These are phyloP conservation scores for Epichloe baconii DNA, from an alignment of 2,329 filamentous ascomycete species.

Conservation along the genomic window DNA sequence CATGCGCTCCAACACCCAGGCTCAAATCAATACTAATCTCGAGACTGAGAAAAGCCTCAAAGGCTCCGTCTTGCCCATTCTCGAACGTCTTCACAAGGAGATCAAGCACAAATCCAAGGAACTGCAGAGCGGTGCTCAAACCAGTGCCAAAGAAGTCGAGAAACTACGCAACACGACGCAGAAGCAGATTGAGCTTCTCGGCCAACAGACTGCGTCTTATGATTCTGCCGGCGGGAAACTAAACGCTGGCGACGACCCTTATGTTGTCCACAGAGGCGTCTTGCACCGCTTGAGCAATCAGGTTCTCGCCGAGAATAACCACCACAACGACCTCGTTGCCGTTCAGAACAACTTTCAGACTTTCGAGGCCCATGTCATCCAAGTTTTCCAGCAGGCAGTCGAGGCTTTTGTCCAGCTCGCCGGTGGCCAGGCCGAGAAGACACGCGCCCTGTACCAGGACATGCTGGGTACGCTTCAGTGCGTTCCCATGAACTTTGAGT, in stretches of 20 bases:
- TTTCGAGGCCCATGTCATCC: constrained; percentile 78
- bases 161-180: constrained; percentile 78
- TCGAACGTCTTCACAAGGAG: constrained; percentile 85
- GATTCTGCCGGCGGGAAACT: constrained; percentile 64
- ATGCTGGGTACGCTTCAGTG: constrained; percentile 66
- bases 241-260: constrained; percentile 68
- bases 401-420: constrained; percentile 73
- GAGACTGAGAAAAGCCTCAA: constrained; percentile 90
- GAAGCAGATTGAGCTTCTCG: constrained; percentile 91
- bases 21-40: constrained; percentile 73
- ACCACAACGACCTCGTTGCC: constrained; percentile 76
- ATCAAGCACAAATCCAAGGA: constrained; percentile 97
- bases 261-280: constrained; percentile 71
- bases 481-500: constrained; percentile 79
- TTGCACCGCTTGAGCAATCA: constrained; percentile 80
- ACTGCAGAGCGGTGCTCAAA: constrained; percentile 64
- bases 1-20: constrained; percentile 83
- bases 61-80: constrained; percentile 70
- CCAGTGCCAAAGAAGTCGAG: constrained; percentile 80
- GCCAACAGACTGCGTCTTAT: constrained; percentile 68
- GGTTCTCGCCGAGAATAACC: constrained; percentile 90
- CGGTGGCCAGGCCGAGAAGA: constrained; percentile 69
- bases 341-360: constrained; percentile 83
- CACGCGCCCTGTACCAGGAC: constrained; percentile 68
- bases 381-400: constrained; percentile 71